Conservation (phyloP, 1,284 basidiomycete genomes). For the Ganoderma lucidum region DNA sequence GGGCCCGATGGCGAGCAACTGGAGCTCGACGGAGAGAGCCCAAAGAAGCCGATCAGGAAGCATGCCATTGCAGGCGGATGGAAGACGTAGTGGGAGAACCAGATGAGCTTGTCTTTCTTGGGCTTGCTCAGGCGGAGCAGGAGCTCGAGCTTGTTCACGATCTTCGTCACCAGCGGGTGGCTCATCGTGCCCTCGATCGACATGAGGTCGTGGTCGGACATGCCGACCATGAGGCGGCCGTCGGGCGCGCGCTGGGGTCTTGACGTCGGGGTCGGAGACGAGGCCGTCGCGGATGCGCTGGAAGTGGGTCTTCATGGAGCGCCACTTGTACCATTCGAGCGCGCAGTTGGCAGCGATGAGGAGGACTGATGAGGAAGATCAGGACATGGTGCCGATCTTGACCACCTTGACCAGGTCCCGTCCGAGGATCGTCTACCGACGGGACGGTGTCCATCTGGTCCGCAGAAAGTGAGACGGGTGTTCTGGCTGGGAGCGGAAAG, state of each 20-base stretch:
- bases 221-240: slow-evolving; percentile 48
- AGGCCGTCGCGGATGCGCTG: slow-evolving; percentile 77
- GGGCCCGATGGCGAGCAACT: slow-evolving; percentile 79
- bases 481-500: slow-evolving; percentile 78
- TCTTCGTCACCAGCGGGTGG: slow-evolving; percentile 76
- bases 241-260: slow-evolving; percentile 48
- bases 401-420: slow-evolving; percentile 78
- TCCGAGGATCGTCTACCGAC: slow-evolving; percentile 87
- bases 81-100: slow-evolving; percentile 90
- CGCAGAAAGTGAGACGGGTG: slow-evolving; percentile 75
- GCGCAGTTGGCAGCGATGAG: slow-evolving; percentile 71
- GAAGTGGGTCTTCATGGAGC: slow-evolving; percentile 68
- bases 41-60: slow-evolving; percentile 90
- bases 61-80: slow-evolving; percentile 91
- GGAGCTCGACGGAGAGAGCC: slow-evolving; percentile 90
- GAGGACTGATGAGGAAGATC: slow-evolving; percentile 64
- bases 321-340: slow-evolving; percentile 86
- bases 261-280: slow-evolving; percentile 68
- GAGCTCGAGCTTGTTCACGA: slow-evolving; percentile 62
- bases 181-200: slow-evolving; percentile 70
- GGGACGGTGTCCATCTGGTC: slow-evolving; percentile 80
- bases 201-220: slow-evolving; percentile 80
- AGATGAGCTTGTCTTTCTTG: slow-evolving; percentile 72
- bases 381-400: slow-evolving; percentile 82
- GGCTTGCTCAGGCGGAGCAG: slow-evolving; percentile 61